Base-by-base conservation (phyloP, 257 asterid species). In the Craterostigma plantagineum region DNA sequence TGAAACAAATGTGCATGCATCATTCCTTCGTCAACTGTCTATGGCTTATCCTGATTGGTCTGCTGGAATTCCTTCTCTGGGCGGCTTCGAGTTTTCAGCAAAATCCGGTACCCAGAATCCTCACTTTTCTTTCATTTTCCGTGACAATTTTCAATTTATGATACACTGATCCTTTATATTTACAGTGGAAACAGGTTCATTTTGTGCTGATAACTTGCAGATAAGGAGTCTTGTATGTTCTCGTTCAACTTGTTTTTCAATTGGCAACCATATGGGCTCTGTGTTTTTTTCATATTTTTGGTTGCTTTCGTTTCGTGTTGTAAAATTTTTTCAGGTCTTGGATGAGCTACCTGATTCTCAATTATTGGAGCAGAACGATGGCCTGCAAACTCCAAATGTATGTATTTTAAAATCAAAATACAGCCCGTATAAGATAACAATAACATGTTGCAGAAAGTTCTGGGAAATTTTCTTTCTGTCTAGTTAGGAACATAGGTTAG, bases 381-480 rank as follows among this genome's bases (percentile, higher is more conserved):
- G 64, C 66, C 56, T 78, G 59, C 86, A 65, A 63, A 86, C 96
- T 49, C 92, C 96, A 41, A 63, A 56, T 41, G 94, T 86, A 86
- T 34, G 91, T 54, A 51, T 10, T 51, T 57, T 50, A 14, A 4
- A 43, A 9, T 57, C 48, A 14, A 4, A 43, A 9, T 18, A 0
- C 33, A 33, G 16, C 30, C 10, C 18, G 12, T 1, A 18, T 16
- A 3, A 9, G 13, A 13, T 11, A 9, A 2, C 30, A 23, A 6
- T 23, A 23, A 23, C 0, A 13, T 5, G 18, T 11, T 30, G 14
- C 38, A 30, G 17, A 9, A 48, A 4, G 8, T 11, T 15, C 7
- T 13, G 11, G 9, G 4, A 18, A 43, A 16, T 3, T 3, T 17
- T 11, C 46, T 2, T 42, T 9, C 48, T 16, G 9, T 12, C 15